Base-by-base conservation (phyloP, 2,329 filamentous ascomycete genomes). In the Exophiala sp. region DNA sequence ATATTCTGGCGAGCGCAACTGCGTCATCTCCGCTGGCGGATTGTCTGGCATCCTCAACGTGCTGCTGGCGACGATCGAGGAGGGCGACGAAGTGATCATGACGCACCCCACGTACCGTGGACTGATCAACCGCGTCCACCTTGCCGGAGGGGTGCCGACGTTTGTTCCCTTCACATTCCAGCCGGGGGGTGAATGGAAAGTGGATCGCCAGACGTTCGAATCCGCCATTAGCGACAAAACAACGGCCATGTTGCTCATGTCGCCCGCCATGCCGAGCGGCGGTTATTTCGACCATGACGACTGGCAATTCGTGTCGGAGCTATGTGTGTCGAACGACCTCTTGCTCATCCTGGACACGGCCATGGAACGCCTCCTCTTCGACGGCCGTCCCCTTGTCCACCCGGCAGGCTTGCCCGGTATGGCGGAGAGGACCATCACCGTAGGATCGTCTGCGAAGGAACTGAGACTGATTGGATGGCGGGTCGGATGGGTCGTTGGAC, bases 381-480 rank as follows among this genome's bases (percentile, higher is more conserved):
- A 53, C 38, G n/a, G 22, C 4, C 42, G 23, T 11, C 46, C 35
- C 9, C 22, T 49, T 8, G 37, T 49, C 29, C 43, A 45, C 14
- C 50, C 50, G 9, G 50, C 46, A 14, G 27, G 29, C 13, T 32
- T 53, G 10, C 50, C 50, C 2, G 50, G 46, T 16, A 49, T 53
- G 50, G 45, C 50, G 21, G 37, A 46, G 30, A 41, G 50, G 2
- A 53, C 50, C 13, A 37, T 53, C 19, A 49, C 39, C 1, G 29
- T 53, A 14, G 50, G 50, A 5, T 53, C 50, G 19, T 35, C 50
- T 5, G 39, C 50, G n/a, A 53, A 53, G 24, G 50, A 53, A 29
- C 23, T 53, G 46, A 42, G 50, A 24, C 49, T 53, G 50, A 49
- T 53, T 23, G 50, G 50, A 10, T 53, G 50, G 50, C 50, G 50